Evolutionary conservation across 1,139 yeast species (phyloP).

Genomic region (Sugiyamaella neomexicana): DNA sequence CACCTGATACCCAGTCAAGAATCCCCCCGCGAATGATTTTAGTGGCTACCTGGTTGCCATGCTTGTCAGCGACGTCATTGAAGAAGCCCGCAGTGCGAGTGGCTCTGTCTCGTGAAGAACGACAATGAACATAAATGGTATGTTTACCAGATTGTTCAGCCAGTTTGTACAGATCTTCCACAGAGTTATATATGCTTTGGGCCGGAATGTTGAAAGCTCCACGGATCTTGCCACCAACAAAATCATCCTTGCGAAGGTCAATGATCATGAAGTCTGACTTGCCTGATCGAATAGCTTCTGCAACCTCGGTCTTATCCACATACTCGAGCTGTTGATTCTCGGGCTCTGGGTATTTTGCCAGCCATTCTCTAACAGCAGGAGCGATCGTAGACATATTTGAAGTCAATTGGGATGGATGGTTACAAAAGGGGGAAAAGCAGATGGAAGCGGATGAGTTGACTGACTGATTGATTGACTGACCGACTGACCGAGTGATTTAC

Average conservation of each 20-base stretch:
- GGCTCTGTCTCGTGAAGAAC: slow-evolving; percentile 32
- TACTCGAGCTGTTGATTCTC: slow-evolving; percentile 22
- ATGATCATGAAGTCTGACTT: slow-evolving; percentile 26
- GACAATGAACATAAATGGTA: slow-evolving; percentile 29
- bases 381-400: slow-evolving; percentile 8
- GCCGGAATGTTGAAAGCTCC: slow-evolving; percentile 34
- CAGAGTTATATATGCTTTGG: slow-evolving; percentile 29
- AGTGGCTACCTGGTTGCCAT: slow-evolving; percentile 24
- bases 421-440: neutral
- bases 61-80: slow-evolving; percentile 26
- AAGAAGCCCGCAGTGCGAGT: slow-evolving; percentile 32
- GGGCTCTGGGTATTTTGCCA: slow-evolving; percentile 29
- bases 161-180: slow-evolving; percentile 28
- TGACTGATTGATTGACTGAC: too few species aligned
- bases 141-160: slow-evolving; percentile 29
- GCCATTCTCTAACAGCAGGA: slow-evolving; percentile 28
- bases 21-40: slow-evolving; percentile 32
- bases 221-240: slow-evolving; percentile 31
- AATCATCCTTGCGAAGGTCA: slow-evolving; percentile 32
- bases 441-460: too few species aligned
- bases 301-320: slow-evolving; percentile 27
- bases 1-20: slow-evolving; percentile 30
- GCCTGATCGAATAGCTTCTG: slow-evolving; percentile 19
- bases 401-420: neutral
- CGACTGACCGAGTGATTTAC: too few species aligned